Evolutionary conservation across 1,284 basidiomycete species (phyloP), one percentile per base, ranked within the genome.

Genomic region (Neonothopanus nambi): DNA sequence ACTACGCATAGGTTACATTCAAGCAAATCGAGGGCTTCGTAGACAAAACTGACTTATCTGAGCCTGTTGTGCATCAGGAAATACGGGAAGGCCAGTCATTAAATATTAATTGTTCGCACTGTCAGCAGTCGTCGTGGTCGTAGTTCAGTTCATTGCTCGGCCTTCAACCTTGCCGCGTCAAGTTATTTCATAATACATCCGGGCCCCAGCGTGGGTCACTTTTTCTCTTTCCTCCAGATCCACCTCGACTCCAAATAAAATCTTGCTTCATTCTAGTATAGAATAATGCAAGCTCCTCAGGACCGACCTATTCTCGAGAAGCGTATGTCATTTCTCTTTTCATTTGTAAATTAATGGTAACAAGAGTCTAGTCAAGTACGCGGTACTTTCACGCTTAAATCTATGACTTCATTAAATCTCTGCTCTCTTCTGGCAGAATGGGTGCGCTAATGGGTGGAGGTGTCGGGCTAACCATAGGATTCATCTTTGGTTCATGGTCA

Each of bases 401-500:
- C n/a, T n/a, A n/a, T 18, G 49, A 43, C 43, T 49, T 58, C 52
- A 64, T 35, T 58, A 55, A 28, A 17, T 33, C 28, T 55, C 44
- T 53, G 57, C 49, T 48, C 44, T 46, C 54, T 55, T 48, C 59
- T 52, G 57, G 11, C 51, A 94, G 92, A 74, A 95, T 95, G 93
- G 93, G 93, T 63, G 92, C 91, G 45, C 72, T 93, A 56, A 95
- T 95, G 92, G 93, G 93, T 59, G 88, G 85, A 59, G 91, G 91
- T 61, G 94, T 96, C 54, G 94, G 94, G 26, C 79, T 95, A 46
- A 95, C 93, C 35, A 95, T 96, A 65, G 94, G 94, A n/a, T 96
- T 97, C 74, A 87, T 97, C 59, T 97, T 97, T 66, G 94, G 93
- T 45, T 85, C 87, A 36, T 95, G 89, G 75, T 93, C 86, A 61